A percentile compares a stretch with the other conserved stretches of the same genome.
These are phyloP conservation scores for Articulospora tetracladia DNA, from an alignment of 495 filamentous ascomycete genomes.

Conservation along the genomic window DNA sequence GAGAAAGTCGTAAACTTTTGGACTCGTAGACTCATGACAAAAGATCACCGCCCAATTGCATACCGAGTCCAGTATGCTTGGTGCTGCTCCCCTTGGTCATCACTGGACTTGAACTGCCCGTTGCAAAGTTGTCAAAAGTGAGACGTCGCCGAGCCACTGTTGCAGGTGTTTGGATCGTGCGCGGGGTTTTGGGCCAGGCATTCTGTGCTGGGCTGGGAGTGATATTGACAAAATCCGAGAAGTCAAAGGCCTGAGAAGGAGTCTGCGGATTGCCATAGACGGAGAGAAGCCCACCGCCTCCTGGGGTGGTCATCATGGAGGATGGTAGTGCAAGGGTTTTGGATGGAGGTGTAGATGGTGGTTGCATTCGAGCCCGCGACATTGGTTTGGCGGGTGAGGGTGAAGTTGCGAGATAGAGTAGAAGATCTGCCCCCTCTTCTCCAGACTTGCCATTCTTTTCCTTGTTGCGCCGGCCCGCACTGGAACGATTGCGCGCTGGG, in stretches of 20 bases:
- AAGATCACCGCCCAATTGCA: conserved; percentile 57
- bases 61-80: conserved; percentile 37
- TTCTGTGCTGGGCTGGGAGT: conserved; percentile 92
- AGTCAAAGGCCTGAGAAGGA: conserved; percentile 73
- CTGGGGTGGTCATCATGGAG: conserved; percentile 81
- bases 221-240: conserved; percentile 95
- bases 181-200: conserved; percentile 57
- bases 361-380: conserved; percentile 46
- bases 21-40: conserved; percentile 29
- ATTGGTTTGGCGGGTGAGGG: conserved; percentile 68
- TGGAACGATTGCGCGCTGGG: conserved; percentile 54
- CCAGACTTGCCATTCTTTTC: conserved; percentile 47
- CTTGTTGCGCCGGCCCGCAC: conserved; percentile 13
- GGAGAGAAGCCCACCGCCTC: conserved; percentile 59
- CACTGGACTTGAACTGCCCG: conserved; percentile 27
- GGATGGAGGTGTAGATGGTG: conserved; percentile 85
- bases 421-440: conserved; percentile 84
- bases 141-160: conserved; percentile 42
- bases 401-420: conserved; percentile 89
- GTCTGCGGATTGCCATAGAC: conserved; percentile 56
- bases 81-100: conserved; percentile 16
- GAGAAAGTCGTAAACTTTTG: neutral
- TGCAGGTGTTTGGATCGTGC: conserved; percentile 55
- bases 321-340: conserved; percentile 71
- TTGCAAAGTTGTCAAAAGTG: conserved; percentile 59